These are phyloP conservation scores for Fusarium pseudoanthophilum DNA, from an alignment of 2,329 filamentous ascomycete genomes.

Conservation along the genomic window DNA sequence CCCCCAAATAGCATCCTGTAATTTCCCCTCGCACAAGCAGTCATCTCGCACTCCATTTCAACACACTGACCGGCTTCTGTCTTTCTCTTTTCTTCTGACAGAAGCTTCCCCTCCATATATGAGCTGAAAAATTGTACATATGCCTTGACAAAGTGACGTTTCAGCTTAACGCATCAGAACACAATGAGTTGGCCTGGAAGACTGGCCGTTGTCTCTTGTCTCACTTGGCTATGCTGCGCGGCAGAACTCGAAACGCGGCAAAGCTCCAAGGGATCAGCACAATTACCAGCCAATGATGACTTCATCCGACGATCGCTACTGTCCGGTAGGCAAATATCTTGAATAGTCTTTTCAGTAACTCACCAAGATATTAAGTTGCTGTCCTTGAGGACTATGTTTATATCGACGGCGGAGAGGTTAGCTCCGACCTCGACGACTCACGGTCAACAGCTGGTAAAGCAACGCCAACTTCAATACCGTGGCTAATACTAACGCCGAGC, in stretches of 20 bases:
- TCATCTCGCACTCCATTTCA: too few species aligned
- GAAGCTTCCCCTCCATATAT: fast-evolving
- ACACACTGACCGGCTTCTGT: too few species aligned
- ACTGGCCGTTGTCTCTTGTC: neutral
- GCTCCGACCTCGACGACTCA: neutral
- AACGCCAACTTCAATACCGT: neutral
- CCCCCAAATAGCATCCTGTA: neutral
- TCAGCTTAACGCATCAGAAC: fast-evolving
- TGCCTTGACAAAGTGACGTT: fast-evolving
- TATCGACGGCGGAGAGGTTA: neutral
- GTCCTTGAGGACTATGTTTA: neutral
- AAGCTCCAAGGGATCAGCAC: neutral
- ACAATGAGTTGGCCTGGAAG: neutral
- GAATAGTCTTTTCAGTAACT: fast-evolving
- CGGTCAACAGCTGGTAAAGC: neutral
- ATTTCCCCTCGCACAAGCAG: neutral
- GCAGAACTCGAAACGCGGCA: neutral
- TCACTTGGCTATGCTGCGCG: fast-evolving
- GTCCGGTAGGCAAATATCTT: neutral
- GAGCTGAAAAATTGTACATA: neutral
- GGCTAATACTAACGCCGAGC: neutral
- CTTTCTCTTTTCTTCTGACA: fast-evolving
- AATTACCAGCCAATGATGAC: neutral
- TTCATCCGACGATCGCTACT: neutral
- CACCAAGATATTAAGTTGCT: neutral